phyloP scores from a whole-genome alignment of 2,329 filamentous ascomycete species.

The Diplodia mutila region DNA sequence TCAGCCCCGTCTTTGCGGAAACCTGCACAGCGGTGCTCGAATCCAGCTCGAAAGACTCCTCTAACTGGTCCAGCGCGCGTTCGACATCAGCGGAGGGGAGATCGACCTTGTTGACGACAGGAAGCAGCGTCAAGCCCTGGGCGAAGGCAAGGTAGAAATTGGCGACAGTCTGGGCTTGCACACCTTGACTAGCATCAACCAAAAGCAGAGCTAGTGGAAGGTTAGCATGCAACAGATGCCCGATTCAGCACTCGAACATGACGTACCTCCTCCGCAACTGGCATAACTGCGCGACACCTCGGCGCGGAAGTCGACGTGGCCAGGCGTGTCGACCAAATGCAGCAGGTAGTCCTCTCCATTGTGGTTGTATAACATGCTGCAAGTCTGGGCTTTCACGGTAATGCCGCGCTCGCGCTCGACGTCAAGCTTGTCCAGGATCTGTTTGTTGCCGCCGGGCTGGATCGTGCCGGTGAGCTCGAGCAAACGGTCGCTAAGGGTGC shows the following conservation, averaged over 20 bases:
- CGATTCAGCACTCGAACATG: not conserved
- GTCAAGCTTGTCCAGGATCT: conserved; percentile 95
- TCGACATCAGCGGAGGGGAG: conserved; percentile 86
- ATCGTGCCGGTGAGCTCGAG: conserved; percentile 96
- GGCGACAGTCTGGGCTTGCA: conserved; percentile 96
- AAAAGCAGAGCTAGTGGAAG: conserved; percentile 70
- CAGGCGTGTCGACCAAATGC: conserved; percentile 94
- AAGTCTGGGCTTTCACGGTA: conserved; percentile 98
- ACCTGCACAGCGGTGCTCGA: conserved; percentile 74
- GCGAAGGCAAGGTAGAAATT: conserved; percentile 98
- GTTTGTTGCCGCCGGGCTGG: conserved; percentile 80
- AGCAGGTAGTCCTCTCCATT: conserved; percentile 86
- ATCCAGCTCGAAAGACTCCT: conserved; percentile 84
- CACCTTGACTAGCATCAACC: conserved; percentile 93
- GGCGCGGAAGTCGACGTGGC: conserved; percentile 95
- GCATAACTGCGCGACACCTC: conserved; percentile 96
- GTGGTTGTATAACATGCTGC: conserved; percentile 94
- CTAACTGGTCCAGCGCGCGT: conserved; percentile 83
- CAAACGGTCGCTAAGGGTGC: conserved; percentile 88
- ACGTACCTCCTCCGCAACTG: conserved; percentile 74
- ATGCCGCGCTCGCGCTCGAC: conserved; percentile 96
- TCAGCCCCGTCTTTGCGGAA: conserved; percentile 91
- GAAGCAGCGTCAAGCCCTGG: conserved; percentile 82
- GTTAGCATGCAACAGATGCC: conserved; percentile 23
- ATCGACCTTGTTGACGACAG: conserved; percentile 97